phyloP scores from a whole-genome alignment of 805 yeast species.

The Middelhovenomyces tepae region DNA sequence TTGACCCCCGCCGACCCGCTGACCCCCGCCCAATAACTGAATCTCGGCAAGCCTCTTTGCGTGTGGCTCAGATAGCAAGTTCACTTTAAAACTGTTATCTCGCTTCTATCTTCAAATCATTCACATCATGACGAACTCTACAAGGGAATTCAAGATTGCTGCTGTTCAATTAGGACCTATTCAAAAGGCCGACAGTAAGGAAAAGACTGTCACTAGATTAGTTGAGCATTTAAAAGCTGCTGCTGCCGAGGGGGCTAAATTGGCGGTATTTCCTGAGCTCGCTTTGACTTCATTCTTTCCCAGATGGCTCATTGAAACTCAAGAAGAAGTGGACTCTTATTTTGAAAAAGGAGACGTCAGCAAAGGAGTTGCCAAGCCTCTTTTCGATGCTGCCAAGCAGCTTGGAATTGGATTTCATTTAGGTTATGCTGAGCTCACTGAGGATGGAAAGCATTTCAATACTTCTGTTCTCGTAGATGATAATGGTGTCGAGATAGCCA shows the following conservation, averaged over 20 bases:
- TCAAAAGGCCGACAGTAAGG: conserved; percentile 15
- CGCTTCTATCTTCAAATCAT: too few species aligned
- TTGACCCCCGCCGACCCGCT: too few species aligned
- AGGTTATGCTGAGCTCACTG: conserved; percentile 34
- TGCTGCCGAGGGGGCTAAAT: conserved; percentile 25
- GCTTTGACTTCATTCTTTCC: conserved; percentile 32
- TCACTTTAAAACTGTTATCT: too few species aligned
- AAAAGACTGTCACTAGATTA: conserved; percentile 18
- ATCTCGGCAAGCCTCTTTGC: too few species aligned
- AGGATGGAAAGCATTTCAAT: conserved; percentile 31
- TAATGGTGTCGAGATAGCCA: conserved; percentile 25
- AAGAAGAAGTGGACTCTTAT: conserved; percentile 29
- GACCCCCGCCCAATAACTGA: too few species aligned
- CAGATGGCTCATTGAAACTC: conserved; percentile 28
- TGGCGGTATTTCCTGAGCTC: conserved; percentile 33
- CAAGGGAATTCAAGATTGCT: conserved; percentile 28
- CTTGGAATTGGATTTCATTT: conserved; percentile 27
- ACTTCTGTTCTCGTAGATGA: conserved; percentile 29
- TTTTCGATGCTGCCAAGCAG: conserved; percentile 28
- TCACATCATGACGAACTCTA: too few species aligned
- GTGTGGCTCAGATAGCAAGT: too few species aligned
- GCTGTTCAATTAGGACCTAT: conserved; percentile 31
- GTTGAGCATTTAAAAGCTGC: conserved; percentile 25
- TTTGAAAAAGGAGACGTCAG: conserved; percentile 32
- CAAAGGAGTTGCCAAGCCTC: conserved; percentile 23